Evolutionary conservation across 148 eudicot genomes (phyloP).

Genomic region (Salicornia ramosissima): DNA sequence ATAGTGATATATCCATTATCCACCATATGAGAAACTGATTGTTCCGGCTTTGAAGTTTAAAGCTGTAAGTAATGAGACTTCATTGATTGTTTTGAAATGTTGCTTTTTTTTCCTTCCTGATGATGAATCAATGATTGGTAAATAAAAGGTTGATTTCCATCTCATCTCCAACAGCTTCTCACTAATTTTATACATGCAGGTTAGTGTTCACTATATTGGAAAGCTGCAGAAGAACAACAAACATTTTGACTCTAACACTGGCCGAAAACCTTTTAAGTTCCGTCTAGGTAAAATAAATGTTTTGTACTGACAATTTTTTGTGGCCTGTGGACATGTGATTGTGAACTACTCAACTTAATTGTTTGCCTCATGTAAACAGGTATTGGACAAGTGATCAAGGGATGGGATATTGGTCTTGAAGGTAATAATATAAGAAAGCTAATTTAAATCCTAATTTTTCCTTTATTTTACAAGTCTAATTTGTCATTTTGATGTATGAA

Average conservation of each 20-base stretch:
- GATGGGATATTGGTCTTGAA: slow-evolving; percentile 97
- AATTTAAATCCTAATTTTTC: too few relatives aligned
- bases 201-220: slow-evolving; percentile 70
- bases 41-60: not conserved
- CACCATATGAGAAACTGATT: not conserved
- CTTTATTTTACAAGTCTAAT: too few relatives aligned
- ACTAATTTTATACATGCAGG: slow-evolving; percentile 38
- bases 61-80: not conserved
- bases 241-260: slow-evolving; percentile 72
- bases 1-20: too few relatives aligned
- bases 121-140: not conserved
- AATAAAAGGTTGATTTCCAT: not conserved
- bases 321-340: not conserved
- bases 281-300: slow-evolving; percentile 53
- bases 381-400: slow-evolving; percentile 81
- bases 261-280: slow-evolving; percentile 71
- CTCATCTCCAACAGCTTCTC: not conserved
- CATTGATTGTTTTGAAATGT: not conserved
- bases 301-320: not conserved
- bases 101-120: not conserved
- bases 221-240: slow-evolving; percentile 74
- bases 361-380: slow-evolving; percentile 39
- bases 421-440: too few relatives aligned
- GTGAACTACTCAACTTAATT: not conserved
- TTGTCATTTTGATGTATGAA: not conserved